Percentiles rank a stretch among this genome's conserved stretches.
phyloP scores from a whole-genome alignment of 345 rosid genomes.

The Populus davidiana region DNA sequence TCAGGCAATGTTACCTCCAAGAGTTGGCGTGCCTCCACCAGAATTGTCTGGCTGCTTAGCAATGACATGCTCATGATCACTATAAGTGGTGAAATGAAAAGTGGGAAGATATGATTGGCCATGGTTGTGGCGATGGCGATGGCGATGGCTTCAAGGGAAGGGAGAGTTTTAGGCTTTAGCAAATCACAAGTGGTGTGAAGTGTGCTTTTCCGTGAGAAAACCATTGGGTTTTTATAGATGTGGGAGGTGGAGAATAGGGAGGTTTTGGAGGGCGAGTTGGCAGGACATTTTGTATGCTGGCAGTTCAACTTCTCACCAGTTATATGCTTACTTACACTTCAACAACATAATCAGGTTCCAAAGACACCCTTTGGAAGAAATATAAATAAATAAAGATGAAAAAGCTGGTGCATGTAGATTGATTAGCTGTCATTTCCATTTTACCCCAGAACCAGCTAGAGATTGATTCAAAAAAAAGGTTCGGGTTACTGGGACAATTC shows the following conservation, averaged over 20 bases:
- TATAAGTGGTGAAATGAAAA: not conserved
- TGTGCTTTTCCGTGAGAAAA: not conserved
- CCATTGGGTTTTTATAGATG: not conserved
- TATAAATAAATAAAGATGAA: no score
- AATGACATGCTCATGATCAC: not conserved
- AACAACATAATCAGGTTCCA: not conserved
- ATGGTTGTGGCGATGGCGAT: not conserved
- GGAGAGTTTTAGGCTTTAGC: not conserved
- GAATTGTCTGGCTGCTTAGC: not conserved
- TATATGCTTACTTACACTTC: no score
- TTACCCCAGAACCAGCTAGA: not conserved
- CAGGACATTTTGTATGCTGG: not conserved
- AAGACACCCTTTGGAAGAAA: not conserved
- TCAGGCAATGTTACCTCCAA: not conserved
- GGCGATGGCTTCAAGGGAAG: not conserved
- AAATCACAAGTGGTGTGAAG: not conserved
- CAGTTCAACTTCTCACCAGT: constrained; percentile 13
- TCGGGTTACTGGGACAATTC: fast-evolving
- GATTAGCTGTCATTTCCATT: not conserved
- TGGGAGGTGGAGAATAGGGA: constrained; percentile 1
- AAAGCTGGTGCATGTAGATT: not conserved
- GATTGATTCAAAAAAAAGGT: not conserved
- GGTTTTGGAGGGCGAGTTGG: not conserved
- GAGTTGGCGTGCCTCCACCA: not conserved
- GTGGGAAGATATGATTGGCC: not conserved